Evolutionary conservation across 2,329 filamentous ascomycete species (phyloP), one percentile per base, ranked within the genome.

Genomic region (Chaetothyriales sp.): DNA sequence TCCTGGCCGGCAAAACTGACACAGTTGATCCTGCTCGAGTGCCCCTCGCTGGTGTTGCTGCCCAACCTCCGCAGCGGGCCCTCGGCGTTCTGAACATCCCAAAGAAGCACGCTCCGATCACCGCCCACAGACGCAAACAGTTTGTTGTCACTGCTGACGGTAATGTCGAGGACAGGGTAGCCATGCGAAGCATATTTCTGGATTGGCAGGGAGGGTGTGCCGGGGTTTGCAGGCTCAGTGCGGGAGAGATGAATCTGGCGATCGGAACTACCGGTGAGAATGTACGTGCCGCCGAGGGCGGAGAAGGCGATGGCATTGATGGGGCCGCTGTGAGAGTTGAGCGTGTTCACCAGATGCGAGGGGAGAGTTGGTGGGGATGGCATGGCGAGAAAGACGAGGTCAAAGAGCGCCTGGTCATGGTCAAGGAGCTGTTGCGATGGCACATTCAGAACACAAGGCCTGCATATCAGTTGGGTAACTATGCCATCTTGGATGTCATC

Each of bases 161-260:
- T 75, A 43, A 98, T 75, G 59, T 86, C 85, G 54, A 95, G 82
- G 6, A 98, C 85, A 61, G 89, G 85, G 72, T 98, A 95, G 59
- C 88, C 89, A 69, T 98, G 92, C 2, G 86, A 87, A 37, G 82
- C 73, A 71, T 95, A 98, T 37, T 81, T 86, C 69, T 95, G 89
- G 64, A 98, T 87, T 2, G 92, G 81, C 1, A 67, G 62, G 46
- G 58, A 64, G 63, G 53, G 2, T 15, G 4, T 13, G 33, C 13
- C 33, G 2, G 33, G 7, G 10, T 13, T 40, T 19, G 10, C 7
- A 58, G 70, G 63, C 57, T 69, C 56, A 56, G 71, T 64, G 65
- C 95, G 95, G 73, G 89, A 94, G 43, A 95, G 82, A 52, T 89
- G 83, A 65, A 95, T 82, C 15, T 80, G 77, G 56, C 89, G 86